A percentile compares a stretch with the other conserved stretches of the same genome.
Evolutionary conservation across 176 grass and related monocot species (phyloP).

Genomic region (Olyra latifolia): DNA sequence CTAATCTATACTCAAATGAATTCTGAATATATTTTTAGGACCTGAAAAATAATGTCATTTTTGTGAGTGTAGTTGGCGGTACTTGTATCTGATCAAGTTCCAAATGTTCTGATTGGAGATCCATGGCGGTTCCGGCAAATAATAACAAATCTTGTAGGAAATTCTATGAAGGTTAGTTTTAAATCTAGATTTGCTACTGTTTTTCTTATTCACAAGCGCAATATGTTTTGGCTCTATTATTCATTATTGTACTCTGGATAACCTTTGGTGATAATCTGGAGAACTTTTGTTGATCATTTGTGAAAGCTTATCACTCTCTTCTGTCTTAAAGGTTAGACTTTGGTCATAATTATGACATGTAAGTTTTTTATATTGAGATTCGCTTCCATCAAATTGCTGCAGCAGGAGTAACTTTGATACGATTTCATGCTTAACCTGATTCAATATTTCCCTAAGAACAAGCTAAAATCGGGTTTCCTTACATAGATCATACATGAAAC

Average conservation of each 20-base stretch:
- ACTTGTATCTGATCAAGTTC: conserved; percentile 71
- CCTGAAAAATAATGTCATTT: conserved; percentile 25
- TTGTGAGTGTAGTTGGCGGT: conserved; percentile 48
- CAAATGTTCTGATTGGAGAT: conserved; percentile 67
- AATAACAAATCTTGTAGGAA: conserved; percentile 81
- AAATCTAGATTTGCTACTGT: conserved; percentile 8
- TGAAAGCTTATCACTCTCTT: not conserved
- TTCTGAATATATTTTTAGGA: conserved; percentile 13
- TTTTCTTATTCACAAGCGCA: not conserved
- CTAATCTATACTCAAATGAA: not conserved
- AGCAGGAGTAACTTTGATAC: not conserved
- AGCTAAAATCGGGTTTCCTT: not conserved
- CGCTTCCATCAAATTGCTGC: not conserved
- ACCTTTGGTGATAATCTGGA: not conserved
- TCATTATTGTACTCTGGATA: not conserved
- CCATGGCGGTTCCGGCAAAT: conserved; percentile 72
- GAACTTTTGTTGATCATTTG: not conserved
- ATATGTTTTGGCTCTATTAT: not conserved
- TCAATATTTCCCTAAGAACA: not conserved
- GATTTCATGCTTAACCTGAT: not conserved
- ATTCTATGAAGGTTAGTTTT: conserved; percentile 76
- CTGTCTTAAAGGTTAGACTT: too few species aligned
- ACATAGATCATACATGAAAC: not conserved
- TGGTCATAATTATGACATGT: too few species aligned
- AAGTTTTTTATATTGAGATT: not conserved